These are phyloP conservation scores for Acanthamoeba triangularis DNA, from an alignment of 208 protist species.

Conservation along the genomic window DNA sequence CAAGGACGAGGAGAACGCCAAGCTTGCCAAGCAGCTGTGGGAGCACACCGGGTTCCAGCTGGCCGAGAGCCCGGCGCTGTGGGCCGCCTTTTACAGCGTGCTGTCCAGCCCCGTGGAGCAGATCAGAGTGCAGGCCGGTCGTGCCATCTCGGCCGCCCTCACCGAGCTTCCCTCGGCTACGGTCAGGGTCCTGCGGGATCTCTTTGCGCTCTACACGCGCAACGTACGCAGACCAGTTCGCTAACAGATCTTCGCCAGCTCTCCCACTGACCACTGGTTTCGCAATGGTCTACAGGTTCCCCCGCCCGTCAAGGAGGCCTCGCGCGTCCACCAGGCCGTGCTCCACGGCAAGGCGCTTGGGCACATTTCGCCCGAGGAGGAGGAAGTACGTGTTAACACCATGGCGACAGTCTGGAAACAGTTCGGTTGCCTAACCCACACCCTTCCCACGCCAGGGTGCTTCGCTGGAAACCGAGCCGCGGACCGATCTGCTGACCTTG, in stretches of 20 bases:
- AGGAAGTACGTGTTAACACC: neutral
- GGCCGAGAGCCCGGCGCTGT: neutral
- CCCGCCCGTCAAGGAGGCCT: constrained; percentile 56
- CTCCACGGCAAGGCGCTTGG: neutral
- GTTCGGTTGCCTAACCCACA: neutral
- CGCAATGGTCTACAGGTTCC: neutral
- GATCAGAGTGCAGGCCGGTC: constrained; percentile 43
- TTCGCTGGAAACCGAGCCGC: constrained; percentile 14
- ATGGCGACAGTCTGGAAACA: too few relatives aligned
- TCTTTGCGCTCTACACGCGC: constrained; percentile 61
- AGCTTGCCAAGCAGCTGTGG: constrained; percentile 31
- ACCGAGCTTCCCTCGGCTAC: neutral
- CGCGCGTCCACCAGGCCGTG: constrained; percentile 56
- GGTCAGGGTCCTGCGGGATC: neutral
- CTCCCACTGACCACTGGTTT: neutral
- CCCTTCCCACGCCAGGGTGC: neutral
- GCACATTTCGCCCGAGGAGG: neutral
- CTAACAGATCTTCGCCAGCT: neutral
- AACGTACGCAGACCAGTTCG: neutral
- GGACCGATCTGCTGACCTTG: neutral
- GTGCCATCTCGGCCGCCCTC: constrained; percentile 64
- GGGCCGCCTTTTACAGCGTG: constrained; percentile 44
- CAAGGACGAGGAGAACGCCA: constrained; percentile 68
- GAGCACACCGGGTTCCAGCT: neutral
- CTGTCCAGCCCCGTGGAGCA: neutral